Percentiles rank a stretch among this genome's conserved stretches.
These are phyloP conservation scores for Fistulinella cinereoalba DNA, from an alignment of 1,284 basidiomycete genomes.

Conservation along the genomic window DNA sequence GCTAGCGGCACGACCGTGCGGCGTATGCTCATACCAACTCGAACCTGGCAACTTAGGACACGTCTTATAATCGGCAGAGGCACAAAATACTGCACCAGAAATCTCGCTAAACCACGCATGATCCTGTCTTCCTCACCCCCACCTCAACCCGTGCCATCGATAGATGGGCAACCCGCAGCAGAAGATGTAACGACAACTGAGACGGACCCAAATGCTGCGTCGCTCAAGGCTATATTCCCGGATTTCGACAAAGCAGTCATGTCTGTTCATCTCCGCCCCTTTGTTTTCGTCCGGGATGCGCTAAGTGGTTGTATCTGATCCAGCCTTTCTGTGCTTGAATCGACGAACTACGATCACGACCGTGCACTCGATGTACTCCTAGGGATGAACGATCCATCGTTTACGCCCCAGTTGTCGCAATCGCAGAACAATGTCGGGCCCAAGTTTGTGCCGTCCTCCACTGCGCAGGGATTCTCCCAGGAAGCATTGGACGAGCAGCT, in stretches of 20 bases:
- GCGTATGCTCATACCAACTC: too few relatives aligned
- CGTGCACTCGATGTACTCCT: slow-evolving; percentile 69
- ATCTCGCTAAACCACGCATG: too few relatives aligned
- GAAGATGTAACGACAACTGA: background rate
- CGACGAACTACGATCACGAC: slow-evolving; percentile 62
- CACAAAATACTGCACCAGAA: too few relatives aligned
- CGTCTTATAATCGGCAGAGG: too few relatives aligned
- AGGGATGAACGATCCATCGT: slow-evolving; percentile 79
- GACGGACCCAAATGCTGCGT: slow-evolving; percentile 49
- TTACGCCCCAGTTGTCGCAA: slow-evolving; percentile 36
- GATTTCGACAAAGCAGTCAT: slow-evolving; percentile 70
- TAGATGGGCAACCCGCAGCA: background rate
- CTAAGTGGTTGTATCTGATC: slow-evolving; percentile 4
- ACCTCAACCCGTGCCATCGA: slow-evolving; percentile 3
- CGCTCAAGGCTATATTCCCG: slow-evolving; percentile 71
- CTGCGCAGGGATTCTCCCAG: slow-evolving; percentile 43
- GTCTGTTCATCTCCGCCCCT: slow-evolving; percentile 40
- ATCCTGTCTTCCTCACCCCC: slow-evolving; percentile 19
- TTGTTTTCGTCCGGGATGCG: background rate
- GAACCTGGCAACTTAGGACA: too few relatives aligned
- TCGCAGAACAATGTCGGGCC: background rate
- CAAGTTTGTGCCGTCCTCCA: slow-evolving; percentile 13
- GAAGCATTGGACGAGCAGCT: slow-evolving; percentile 73
- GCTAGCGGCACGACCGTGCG: too few relatives aligned
- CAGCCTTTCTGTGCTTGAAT: slow-evolving; percentile 66